Base-by-base conservation (phyloP, 331 rosid species). In the Malus hybrid region DNA sequence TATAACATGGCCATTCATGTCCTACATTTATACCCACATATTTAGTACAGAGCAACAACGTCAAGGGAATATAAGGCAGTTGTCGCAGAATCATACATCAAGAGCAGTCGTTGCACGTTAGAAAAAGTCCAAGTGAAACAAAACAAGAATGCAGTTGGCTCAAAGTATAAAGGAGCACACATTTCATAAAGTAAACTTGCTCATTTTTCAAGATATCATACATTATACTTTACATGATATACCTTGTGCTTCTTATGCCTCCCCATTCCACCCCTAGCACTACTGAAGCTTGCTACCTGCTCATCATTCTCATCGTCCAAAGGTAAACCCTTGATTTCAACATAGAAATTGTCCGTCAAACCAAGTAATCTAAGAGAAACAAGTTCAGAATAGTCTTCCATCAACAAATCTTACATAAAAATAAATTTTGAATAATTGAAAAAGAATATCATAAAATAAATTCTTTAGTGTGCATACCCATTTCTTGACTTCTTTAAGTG, bases 341-440 rank as follows among this genome's bases (percentile, higher is more conserved):
- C 97, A 73, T 61, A 95, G 83, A 92, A 90, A 83, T 84, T 81
- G 55, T 95, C 97, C 0, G 93, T 85, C 81, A 92, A 83, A 82
- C 93, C 96, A 82, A 82, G 88, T 90, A 92, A 75, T 88, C 96
- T 95, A 82, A 34, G 60, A 83, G 61, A 67, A 61, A 74, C 60
- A 74, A 74, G 12, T 72, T 59, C 71, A 74, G 29, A 75, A 19
- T 5, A 60, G 76, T 44, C 70, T 68, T 73, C 70, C 19, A 66
- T 5, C 10, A 28, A 60, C 18, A 12, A 50, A 39, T 31, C 67
- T 69, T 29, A 42, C 70, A 66, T 42, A 67, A 16, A 67, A 28
- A 71, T 24, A 63, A 36, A 39, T 27, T 59, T 11, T 1, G 36
- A 5, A 28, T 10, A 39, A 18, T 22, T 14, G 20, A 61, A 24